Base-by-base conservation (phyloP, 1,284 basidiomycete genomes). In the Cryptococcus sp. region DNA sequence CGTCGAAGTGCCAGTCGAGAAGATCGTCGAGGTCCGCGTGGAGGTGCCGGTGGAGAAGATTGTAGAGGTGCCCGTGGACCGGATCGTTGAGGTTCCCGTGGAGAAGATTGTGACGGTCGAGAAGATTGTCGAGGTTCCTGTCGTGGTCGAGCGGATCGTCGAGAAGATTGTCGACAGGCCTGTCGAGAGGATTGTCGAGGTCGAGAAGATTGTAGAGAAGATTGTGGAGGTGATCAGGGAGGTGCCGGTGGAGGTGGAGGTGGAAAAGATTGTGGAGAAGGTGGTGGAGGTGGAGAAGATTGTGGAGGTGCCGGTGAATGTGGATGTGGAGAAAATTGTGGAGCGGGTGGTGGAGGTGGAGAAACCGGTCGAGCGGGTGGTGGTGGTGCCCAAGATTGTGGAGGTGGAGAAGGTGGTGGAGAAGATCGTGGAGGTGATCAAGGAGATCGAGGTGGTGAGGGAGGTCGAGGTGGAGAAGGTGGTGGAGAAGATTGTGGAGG, bases 401-500 rank as follows among this genome's bases (percentile, higher is more conserved):
- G 75, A 76, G 50, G 66, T 72, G 11, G 70, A 71, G 33, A 55
- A 60, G 71, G 78, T 58, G 48, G 62, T 71, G 9, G 64, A 68
- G 59, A 68, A 63, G 61, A 60, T 61, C 11, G 70, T 77, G 21
- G 64, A 68, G 42, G 68, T 72, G 16, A 66, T 67, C 53, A 67
- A 63, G 50, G 55, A 67, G 23, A 65, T 75, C 50, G 59, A 80
- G 58, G 66, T 62, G 51, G 66, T 75, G 36, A 47, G 21, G 33
- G 18, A 24, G n/a, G 64, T 76, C 52, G 69, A 69, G 58, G 67
- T 72, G 52, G 56, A 57, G 4, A 62, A 71, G 7, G 65, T 73
- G 24, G 71, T 72, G 36, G 72, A 80, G 53, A 65, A 63, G 28
- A 62, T 73, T 33, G 68, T 74, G 37, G 72, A 77, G 50, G 72